A percentile compares a stretch with the other conserved stretches of the same genome.
phyloP scores from a whole-genome alignment of 2,329 filamentous ascomycete genomes.

The Pestalotiopsis sp. region DNA sequence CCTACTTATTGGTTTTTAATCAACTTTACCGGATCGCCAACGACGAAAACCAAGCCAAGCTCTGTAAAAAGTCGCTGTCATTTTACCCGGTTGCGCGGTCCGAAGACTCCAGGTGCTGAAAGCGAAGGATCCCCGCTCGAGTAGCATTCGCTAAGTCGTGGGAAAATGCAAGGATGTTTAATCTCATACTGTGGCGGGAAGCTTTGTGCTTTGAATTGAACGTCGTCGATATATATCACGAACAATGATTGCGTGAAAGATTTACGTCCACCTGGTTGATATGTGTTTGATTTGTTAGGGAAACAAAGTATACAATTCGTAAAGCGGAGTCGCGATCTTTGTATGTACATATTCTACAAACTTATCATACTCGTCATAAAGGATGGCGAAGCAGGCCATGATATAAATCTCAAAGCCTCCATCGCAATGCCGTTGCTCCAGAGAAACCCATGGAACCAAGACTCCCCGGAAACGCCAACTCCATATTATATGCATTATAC shows the following conservation, averaged over 20 bases:
- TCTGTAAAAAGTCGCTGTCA: background rate
- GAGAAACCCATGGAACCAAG: background rate
- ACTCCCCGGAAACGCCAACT: constrained; percentile 10
- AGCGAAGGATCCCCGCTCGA: constrained; percentile 2
- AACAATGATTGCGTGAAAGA: background rate
- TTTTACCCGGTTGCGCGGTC: constrained; percentile 10
- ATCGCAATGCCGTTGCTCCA: background rate
- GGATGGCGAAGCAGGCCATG: background rate
- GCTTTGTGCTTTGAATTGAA: background rate
- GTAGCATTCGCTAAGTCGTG: background rate
- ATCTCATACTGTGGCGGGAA: background rate
- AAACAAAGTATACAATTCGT: background rate
- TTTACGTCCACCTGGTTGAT: background rate
- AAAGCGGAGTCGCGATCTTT: background rate
- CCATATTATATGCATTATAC: constrained; percentile 8
- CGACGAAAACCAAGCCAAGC: background rate
- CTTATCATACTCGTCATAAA: constrained; percentile 10
- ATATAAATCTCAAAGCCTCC: background rate
- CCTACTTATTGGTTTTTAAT: background rate
- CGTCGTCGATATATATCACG: background rate
- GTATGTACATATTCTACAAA: constrained; percentile 11
- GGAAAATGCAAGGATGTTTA: constrained; percentile 6
- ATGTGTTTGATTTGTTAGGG: background rate
- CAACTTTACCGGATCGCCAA: background rate
- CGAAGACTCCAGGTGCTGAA: background rate